Base-by-base conservation (phyloP, 345 rosid species). In the Noccaea bulbosa region DNA sequence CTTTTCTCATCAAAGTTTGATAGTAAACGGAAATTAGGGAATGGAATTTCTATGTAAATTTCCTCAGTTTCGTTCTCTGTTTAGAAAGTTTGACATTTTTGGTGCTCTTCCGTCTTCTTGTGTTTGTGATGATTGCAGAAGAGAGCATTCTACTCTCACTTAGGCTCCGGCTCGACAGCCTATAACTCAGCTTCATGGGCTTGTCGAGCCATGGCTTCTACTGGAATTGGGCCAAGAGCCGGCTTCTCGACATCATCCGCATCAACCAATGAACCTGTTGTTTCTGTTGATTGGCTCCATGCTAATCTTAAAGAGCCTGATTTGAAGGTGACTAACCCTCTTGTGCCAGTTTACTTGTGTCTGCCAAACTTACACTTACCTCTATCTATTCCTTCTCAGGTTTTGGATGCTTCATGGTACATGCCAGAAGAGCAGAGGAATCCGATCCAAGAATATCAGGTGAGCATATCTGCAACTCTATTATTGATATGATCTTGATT, bases 361-460 rank as follows among this genome's bases (percentile, higher is more conserved):
- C 2, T 62, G 48, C 3, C 16, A 12, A 11, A 1, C 32, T 64
- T 14, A 3, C 11, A 14, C 22, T 20, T 57, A 35, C 39, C 1
- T 33, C 67, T 40, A 62, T 43, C 7, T 24, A 15, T 60, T 54
- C 40, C 40, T 38, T n/a, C 59, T 51, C 79, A 92, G 99, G 88
- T 92, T 57, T 60, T 95, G 81, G 99, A 95, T 81, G 92, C 98
- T 41, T 92, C 99, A 3, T 95, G 98, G 99, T 92, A 92, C 82
- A 90, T 95, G 98, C 99, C 98, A 17, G 91, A 87, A 71, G 98
- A 95, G 81, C 91, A 92, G 73, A 86, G 97, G 81, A 95, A 92
- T 80, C 97, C 99, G 3, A 84, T 90, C 79, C 96, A 92, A 79
- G 99, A 95, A 73, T 95, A 92, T 82, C 97, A 92, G 98, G 98